Conservation (phyloP, 164 flowering plant species). For the Berberis vulgaris region DNA sequence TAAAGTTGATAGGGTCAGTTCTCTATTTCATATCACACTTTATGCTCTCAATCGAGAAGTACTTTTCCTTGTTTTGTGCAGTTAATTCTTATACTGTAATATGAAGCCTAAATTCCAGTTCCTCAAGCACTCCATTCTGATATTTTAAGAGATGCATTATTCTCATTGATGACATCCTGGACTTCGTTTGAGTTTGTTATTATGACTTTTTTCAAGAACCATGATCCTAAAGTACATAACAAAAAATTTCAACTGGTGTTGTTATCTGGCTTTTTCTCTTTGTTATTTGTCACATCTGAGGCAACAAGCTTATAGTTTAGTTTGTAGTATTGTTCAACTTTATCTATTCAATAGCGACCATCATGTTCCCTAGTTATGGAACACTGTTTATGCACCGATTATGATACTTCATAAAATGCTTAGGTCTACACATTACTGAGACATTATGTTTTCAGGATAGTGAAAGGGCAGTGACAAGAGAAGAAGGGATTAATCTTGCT, state of each 20-base stretch:
- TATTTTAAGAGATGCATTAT: not conserved
- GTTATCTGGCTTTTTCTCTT: too few relatives aligned
- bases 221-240: too few relatives aligned
- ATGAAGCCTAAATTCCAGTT: too few relatives aligned
- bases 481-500: slow-evolving; percentile 66
- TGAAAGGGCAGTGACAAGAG: slow-evolving; percentile 72
- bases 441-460: slow-evolving; percentile 11
- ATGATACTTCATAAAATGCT: not conserved
- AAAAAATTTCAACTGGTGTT: too few relatives aligned
- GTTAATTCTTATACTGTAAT: not conserved
- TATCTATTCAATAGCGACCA: too few relatives aligned
- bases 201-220: too few relatives aligned
- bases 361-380: not conserved
- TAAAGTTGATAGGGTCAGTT: slow-evolving; percentile 63
- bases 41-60: not conserved
- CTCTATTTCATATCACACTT: not conserved
- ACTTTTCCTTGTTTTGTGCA: not conserved
- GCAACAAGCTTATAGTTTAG: too few relatives aligned
- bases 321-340: too few relatives aligned
- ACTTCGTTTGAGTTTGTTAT: too few relatives aligned
- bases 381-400: not conserved
- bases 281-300: too few relatives aligned
- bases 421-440: not conserved
- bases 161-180: too few relatives aligned
- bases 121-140: not conserved